Percentiles rank a stretch among this genome's conserved stretches.
These are phyloP conservation scores for Arthrobotrys iridis DNA, from an alignment of 2,329 filamentous ascomycete species.

Conservation along the genomic window DNA sequence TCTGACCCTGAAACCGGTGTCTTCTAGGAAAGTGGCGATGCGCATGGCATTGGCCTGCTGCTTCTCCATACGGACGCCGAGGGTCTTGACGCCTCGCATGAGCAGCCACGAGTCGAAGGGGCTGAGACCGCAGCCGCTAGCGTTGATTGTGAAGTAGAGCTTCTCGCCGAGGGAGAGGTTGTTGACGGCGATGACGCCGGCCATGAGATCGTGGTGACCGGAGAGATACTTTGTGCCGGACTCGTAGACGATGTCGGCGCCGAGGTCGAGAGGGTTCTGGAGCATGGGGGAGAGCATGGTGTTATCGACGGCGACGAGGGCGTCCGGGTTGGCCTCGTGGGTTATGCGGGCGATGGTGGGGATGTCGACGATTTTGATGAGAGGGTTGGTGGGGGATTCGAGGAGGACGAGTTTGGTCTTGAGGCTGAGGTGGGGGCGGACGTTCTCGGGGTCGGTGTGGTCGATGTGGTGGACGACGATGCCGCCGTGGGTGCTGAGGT, in stretches of 20 bases:
- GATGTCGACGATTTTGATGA: conserved; percentile 98
- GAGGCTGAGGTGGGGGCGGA: conserved; percentile 73
- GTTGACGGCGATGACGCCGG: conserved; percentile 93
- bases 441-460: conserved; percentile 79
- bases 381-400: conserved; percentile 94
- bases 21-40: conserved; percentile 91
- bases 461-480: conserved; percentile 97
- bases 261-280: conserved; percentile 90
- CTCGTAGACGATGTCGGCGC: conserved; percentile 96
- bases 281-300: conserved; percentile 98
- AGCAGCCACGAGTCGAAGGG: conserved; percentile 97
- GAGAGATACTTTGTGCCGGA: conserved; percentile 98
- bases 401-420: conserved; percentile 96
- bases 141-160: conserved; percentile 96
- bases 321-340: conserved; percentile 79
- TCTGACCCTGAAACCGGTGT: conserved; percentile 89
- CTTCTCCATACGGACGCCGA: conserved; percentile 98
- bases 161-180: conserved; percentile 82
- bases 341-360: conserved; percentile 77
- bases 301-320: conserved; percentile 93
- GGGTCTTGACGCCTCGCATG: conserved; percentile 93
- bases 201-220: conserved; percentile 98
- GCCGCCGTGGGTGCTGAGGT: conserved; percentile 85
- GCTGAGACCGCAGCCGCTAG: conserved; percentile 90
- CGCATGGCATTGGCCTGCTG: conserved; percentile 91